Evolutionary conservation across 2,329 filamentous ascomycete species (phyloP), one percentile per base, ranked within the genome.

Genomic region (Trichoderma simmonsii): DNA sequence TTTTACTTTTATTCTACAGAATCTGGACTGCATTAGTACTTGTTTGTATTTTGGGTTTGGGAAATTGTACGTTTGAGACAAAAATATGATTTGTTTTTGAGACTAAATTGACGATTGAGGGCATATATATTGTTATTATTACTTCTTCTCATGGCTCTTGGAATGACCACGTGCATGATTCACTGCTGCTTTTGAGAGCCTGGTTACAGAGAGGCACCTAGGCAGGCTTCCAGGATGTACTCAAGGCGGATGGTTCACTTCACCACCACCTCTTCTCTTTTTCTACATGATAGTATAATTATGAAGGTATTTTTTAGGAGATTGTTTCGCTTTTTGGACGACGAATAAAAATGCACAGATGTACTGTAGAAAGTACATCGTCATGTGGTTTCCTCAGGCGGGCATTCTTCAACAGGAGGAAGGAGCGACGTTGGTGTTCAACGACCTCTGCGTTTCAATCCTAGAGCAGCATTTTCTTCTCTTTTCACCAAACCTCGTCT

Each of bases 11-110:
- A 59, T 36, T 60, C 21, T 48, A 48, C 43, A 60, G 62, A 43
- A 48, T 21, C 60, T 61, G 63, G 51, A 54, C 34, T 59, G n/a
- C 70, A 54, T 61, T 60, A 34, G 36, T 71, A 65, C 34, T 61
- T 61, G 56, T 6, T 51, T 61, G 14, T 61, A n/a, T 34, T 8
- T 60, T 21, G n/a, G 15, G 11, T 32, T 21, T 18, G 5, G 36
- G 18, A 30, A 43, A 9, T 18, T 26, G 43, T 51, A 24, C 24
- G 24, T 30, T 60, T 21, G 39, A 72, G 61, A 24, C 26, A 28
- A 60, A 71, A 28, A n/a, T 43, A 43, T 43, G 15, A 21, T 48
- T 48, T 48, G 9, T 18, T 34, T 21, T 60, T 15, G 39, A 72
- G 61, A 24, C 26, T 36, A 51, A 71, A 34, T 63, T 56, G 30